Percentiles rank a stretch among this genome's conserved stretches.
phyloP scores from a whole-genome alignment of 2,329 filamentous ascomycete genomes.

The Stemphylium vesicarium region DNA sequence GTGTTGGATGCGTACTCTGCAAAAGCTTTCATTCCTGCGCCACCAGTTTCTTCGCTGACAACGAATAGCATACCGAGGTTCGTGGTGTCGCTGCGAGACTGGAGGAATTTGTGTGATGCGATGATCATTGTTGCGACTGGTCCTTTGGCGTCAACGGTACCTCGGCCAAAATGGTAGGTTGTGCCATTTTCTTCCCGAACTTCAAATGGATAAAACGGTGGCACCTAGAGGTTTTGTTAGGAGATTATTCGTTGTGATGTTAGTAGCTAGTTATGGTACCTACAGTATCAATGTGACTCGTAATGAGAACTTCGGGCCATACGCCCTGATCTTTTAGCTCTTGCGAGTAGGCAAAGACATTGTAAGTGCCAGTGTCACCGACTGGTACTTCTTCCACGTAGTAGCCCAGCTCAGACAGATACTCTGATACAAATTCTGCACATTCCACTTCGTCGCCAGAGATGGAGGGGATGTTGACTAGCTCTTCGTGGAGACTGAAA shows the following conservation, averaged over 20 bases:
- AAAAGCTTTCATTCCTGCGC: conserved; percentile 74
- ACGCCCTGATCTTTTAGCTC: conserved; percentile 43
- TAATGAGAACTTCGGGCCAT: conserved; percentile 66
- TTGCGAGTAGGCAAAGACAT: conserved; percentile 70
- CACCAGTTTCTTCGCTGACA: conserved; percentile 80
- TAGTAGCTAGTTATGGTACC: neutral
- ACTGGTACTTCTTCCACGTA: conserved; percentile 56
- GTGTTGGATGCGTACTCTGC: conserved; percentile 45
- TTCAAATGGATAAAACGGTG: conserved; percentile 72
- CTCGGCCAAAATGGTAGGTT: conserved; percentile 67
- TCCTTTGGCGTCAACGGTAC: conserved; percentile 67
- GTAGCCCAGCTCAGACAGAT: conserved; percentile 62
- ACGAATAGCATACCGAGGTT: conserved; percentile 60
- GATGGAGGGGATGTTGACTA: conserved; percentile 37
- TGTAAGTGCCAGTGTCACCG: conserved; percentile 63
- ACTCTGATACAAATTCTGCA: conserved; percentile 69
- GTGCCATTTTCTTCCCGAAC: conserved; percentile 54
- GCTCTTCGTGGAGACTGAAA: conserved; percentile 28
- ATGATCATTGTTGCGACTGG: conserved; percentile 72
- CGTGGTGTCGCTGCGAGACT: conserved; percentile 49
- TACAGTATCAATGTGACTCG: conserved; percentile 78
- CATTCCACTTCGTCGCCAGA: conserved; percentile 69
- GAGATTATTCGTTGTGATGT: neutral
- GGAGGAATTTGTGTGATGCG: conserved; percentile 64
- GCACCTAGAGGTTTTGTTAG: conserved; percentile 19